Percentiles rank a stretch among this genome's conserved stretches.
These are phyloP conservation scores for Lolium multiflorum DNA, from an alignment of 176 grass and related monocot species.

Conservation along the genomic window DNA sequence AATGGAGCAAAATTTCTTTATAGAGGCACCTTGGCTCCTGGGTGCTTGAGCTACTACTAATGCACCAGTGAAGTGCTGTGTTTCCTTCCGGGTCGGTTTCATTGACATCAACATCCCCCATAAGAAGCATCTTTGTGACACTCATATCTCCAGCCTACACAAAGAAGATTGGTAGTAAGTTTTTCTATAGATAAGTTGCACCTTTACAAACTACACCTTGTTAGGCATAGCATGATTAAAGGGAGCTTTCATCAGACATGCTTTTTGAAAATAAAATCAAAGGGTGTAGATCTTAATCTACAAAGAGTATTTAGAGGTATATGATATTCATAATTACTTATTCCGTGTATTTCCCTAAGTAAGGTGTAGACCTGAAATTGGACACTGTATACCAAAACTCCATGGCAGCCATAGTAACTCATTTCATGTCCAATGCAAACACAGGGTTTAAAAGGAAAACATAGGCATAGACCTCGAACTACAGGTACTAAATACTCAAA, in stretches of 20 bases:
- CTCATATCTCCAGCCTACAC: slow-evolving; percentile 53
- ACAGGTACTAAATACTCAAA: too few relatives aligned
- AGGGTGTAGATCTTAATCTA: background rate
- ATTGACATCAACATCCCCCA: slow-evolving; percentile 56
- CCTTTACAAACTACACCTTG: background rate
- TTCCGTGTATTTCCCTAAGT: slow-evolving; percentile 6
- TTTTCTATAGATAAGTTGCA: slow-evolving; percentile 2
- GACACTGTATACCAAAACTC: background rate
- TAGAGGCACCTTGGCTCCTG: slow-evolving; percentile 55
- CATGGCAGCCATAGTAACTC: slow-evolving; percentile 7
- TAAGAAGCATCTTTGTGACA: slow-evolving; percentile 67
- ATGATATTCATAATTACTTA: background rate
- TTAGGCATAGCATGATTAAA: background rate
- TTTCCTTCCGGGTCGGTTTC: slow-evolving; percentile 63
- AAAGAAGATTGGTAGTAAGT: slow-evolving; percentile 3
- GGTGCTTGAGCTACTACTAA: slow-evolving; percentile 54
- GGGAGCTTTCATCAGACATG: background rate
- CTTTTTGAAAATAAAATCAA: background rate
- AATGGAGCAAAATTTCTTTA: slow-evolving; percentile 20
- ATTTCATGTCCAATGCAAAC: slow-evolving; percentile 17
- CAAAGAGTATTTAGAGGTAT: background rate
- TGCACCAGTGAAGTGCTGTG: slow-evolving; percentile 73
- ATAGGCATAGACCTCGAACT: background rate
- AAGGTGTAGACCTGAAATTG: background rate
- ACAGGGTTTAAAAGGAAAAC: background rate